phyloP scores from a whole-genome alignment of 2,329 filamentous ascomycete genomes.

The Claviceps africana region DNA sequence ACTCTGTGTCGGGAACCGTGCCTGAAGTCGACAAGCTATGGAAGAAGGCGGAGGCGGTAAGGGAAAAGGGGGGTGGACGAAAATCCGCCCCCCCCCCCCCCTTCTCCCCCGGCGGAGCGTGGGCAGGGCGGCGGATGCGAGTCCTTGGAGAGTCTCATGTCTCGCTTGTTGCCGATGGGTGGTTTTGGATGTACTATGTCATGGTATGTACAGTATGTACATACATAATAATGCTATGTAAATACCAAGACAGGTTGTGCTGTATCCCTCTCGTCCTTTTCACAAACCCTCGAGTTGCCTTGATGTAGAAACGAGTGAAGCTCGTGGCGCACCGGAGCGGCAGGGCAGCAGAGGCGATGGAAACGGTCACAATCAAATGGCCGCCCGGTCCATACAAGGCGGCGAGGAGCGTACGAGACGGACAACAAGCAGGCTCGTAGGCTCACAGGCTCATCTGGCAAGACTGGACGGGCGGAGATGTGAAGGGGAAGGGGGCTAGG shows the following conservation, averaged over 20 bases:
- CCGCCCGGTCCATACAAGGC: not conserved
- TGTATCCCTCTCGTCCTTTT: not conserved
- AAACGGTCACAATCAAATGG: not conserved
- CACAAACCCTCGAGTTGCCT: not conserved
- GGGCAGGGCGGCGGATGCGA: constrained; percentile 5
- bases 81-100: too few relatives aligned
- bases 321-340: not conserved
- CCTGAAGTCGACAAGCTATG: too few relatives aligned
- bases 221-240: too few relatives aligned
- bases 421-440: too few relatives aligned
- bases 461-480: not conserved
- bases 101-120: too few relatives aligned
- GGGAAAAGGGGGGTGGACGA: not conserved
- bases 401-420: not conserved
- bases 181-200: not conserved
- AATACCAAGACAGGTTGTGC: not conserved
- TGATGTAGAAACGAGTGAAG: not conserved
- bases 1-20: too few relatives aligned
- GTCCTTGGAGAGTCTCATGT: constrained; percentile 9
- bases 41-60: not conserved
- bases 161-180: constrained; percentile 10
- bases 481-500: not conserved
- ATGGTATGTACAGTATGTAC: not conserved
- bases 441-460: not conserved
- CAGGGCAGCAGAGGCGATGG: not conserved